A percentile compares a stretch with the other conserved stretches of the same genome.
Conservation (phyloP, 176 grass and related monocot species). For the Microstegium vimineum region DNA sequence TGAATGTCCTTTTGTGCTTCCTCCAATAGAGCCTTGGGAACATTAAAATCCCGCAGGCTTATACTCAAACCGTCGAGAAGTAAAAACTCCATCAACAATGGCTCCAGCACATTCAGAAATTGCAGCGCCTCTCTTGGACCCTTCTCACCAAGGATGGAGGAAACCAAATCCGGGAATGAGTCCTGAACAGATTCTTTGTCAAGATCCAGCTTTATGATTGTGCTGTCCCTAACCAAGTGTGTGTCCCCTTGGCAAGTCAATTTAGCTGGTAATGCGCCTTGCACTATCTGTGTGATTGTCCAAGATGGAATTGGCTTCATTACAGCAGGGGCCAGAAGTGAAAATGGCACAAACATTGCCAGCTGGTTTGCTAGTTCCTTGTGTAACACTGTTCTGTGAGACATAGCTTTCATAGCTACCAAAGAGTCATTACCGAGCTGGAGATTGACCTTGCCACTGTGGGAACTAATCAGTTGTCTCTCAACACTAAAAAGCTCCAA, state of each 20-base stretch:
- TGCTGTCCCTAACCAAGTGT: constrained; percentile 42
- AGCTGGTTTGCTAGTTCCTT: constrained; percentile 62
- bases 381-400: constrained; percentile 29
- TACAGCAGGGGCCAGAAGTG: constrained; percentile 55
- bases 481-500: constrained; percentile 89
- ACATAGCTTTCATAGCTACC: constrained; percentile 69
- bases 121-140: constrained; percentile 63
- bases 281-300: constrained; percentile 64
- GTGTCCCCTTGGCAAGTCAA: constrained; percentile 54
- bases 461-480: constrained; percentile 66
- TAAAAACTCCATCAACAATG: constrained; percentile 83
- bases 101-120: constrained; percentile 76
- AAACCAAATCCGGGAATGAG: constrained; percentile 55
- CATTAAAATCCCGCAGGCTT: constrained; percentile 66
- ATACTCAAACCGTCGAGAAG: constrained; percentile 81
- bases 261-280: constrained; percentile 58
- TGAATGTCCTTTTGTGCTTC: constrained; percentile 52
- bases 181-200: constrained; percentile 58
- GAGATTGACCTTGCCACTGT: constrained; percentile 70
- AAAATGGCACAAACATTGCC: constrained; percentile 57
- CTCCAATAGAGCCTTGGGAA: constrained; percentile 50
- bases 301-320: constrained; percentile 50
- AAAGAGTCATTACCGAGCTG: constrained; percentile 73
- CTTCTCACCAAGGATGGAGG: constrained; percentile 47
- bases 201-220: constrained; percentile 53